These are phyloP conservation scores for Suillus plorans DNA, from an alignment of 768 basidiomycete genomes.

Conservation along the genomic window DNA sequence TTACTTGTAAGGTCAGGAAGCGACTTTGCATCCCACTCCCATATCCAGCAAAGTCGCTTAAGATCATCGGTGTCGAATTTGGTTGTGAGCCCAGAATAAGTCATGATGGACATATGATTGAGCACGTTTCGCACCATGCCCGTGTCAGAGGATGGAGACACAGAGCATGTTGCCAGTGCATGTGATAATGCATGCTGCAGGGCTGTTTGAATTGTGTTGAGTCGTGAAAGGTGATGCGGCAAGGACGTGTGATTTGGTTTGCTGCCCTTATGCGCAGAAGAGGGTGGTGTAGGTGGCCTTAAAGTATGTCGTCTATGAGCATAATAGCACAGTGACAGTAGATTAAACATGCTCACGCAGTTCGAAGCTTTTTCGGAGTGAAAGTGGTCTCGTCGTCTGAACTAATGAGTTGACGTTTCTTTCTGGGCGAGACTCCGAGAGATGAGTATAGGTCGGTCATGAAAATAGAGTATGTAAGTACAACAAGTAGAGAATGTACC, in stretches of 20 bases:
- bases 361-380: slow-evolving; percentile 71
- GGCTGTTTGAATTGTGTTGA: slow-evolving; percentile 63
- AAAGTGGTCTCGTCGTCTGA: slow-evolving; percentile 51
- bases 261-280: slow-evolving; percentile 40
- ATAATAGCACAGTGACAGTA: slow-evolving; percentile 3
- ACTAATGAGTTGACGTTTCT: slow-evolving; percentile 58
- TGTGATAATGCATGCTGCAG: slow-evolving; percentile 84
- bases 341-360: slow-evolving; percentile 40
- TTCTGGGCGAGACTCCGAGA: slow-evolving; percentile 65
- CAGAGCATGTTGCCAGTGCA: slow-evolving; percentile 79
- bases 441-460: slow-evolving; percentile 66
- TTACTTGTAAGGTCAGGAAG: slow-evolving; percentile 27
- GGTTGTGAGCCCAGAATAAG: slow-evolving; percentile 65
- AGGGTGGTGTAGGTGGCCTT: slow-evolving; percentile 62
- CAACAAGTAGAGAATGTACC: slow-evolving; percentile 12
- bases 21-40: slow-evolving; percentile 77
- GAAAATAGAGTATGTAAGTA: slow-evolving; percentile 9
- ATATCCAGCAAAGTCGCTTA: slow-evolving; percentile 78
- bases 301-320: not conserved
- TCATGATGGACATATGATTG: slow-evolving; percentile 69
- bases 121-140: slow-evolving; percentile 77
- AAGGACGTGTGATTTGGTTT: slow-evolving; percentile 34
- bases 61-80: slow-evolving; percentile 70
- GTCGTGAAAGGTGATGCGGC: slow-evolving; percentile 59
- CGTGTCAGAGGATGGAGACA: slow-evolving; percentile 73